Conservation (phyloP, 192 early-diverging fungal species). For the Tieghemiomyces parasiticus region DNA sequence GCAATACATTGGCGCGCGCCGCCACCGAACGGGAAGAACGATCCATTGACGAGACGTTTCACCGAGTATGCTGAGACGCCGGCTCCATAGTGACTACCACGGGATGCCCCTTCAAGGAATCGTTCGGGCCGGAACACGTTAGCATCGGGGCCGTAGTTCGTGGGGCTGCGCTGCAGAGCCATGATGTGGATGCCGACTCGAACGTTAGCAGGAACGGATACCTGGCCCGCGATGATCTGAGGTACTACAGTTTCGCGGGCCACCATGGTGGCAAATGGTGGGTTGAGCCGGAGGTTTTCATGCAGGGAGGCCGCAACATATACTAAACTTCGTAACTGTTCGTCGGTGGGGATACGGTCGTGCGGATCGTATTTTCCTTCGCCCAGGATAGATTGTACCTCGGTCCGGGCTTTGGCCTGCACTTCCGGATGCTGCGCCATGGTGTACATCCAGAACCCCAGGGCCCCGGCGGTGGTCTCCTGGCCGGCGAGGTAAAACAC, state of each 20-base stretch:
- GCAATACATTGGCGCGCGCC: slow-evolving; percentile 43
- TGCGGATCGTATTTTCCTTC: slow-evolving; percentile 29
- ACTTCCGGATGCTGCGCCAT: slow-evolving; percentile 28
- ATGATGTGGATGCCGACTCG: slow-evolving; percentile 22
- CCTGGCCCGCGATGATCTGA: slow-evolving; percentile 22
- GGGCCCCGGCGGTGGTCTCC: slow-evolving; percentile 39
- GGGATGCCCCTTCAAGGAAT: slow-evolving; percentile 26
- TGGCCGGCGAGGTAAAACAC: slow-evolving; percentile 40
- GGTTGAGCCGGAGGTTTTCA: slow-evolving; percentile 28
- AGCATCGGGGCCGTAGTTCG: slow-evolving; percentile 22
- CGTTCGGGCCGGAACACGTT: slow-evolving; percentile 30
- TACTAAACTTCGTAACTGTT: slow-evolving; percentile 31
- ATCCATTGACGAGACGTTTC: slow-evolving; percentile 21
- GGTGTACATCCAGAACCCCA: slow-evolving; percentile 31
- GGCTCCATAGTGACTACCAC: too few species aligned
- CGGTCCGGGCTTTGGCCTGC: slow-evolving; percentile 35
- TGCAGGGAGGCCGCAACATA: slow-evolving; percentile 36
- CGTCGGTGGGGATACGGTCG: slow-evolving; percentile 31
- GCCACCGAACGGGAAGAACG: slow-evolving; percentile 40
- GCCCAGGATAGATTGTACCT: slow-evolving; percentile 34
- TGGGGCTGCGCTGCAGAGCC: slow-evolving; percentile 27
- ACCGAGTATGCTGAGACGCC: too few species aligned
- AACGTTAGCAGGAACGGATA: slow-evolving; percentile 24
- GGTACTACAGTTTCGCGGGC: slow-evolving; percentile 23
- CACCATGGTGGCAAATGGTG: slow-evolving; percentile 28